These are phyloP conservation scores for Floccularia luteovirens DNA, from an alignment of 768 basidiomycete genomes.

Conservation along the genomic window DNA sequence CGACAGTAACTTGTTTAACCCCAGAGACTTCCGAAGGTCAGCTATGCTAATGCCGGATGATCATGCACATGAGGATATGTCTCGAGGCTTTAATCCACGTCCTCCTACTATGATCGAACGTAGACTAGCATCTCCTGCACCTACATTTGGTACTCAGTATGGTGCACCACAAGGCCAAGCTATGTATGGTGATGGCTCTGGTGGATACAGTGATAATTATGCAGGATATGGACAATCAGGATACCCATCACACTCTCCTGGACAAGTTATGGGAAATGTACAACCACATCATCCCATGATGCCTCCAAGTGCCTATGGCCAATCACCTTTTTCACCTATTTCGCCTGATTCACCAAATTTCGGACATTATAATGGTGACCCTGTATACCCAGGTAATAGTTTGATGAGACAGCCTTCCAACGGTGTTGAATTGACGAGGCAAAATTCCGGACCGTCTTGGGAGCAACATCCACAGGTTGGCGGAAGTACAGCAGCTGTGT, in stretches of 20 bases:
- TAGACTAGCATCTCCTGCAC: conserved; percentile 26
- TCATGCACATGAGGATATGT: conserved; percentile 30
- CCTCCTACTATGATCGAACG: conserved; percentile 62
- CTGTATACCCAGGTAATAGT: conserved; percentile 4
- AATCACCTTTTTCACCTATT: conserved; percentile 20
- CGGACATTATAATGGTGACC: conserved; percentile 11
- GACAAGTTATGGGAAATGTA: conserved; percentile 26
- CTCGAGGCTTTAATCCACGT: conserved; percentile 40
- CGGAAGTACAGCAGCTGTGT: not conserved
- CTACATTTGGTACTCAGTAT: conserved; percentile 24
- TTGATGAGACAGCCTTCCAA: conserved; percentile 15
- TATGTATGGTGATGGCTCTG: conserved; percentile 7
- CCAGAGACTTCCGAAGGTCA: conserved; percentile 56
- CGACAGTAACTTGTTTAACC: conserved; percentile 37
- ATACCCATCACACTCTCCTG: conserved; percentile 25
- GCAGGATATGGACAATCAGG: conserved; percentile 7
- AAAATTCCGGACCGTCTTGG: conserved; percentile 9
- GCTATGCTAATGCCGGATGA: conserved; percentile 52
- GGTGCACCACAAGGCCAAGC: conserved; percentile 15
- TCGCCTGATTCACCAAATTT: conserved; percentile 7
- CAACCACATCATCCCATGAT: conserved; percentile 15
- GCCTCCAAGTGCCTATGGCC: conserved; percentile 21
- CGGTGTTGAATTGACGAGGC: conserved; percentile 12
- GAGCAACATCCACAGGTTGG: conserved; percentile 4
- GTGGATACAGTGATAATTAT: conserved; percentile 11